Conservation (phyloP, 2,329 filamentous ascomycete genomes). For the Monosporascus sp. region DNA sequence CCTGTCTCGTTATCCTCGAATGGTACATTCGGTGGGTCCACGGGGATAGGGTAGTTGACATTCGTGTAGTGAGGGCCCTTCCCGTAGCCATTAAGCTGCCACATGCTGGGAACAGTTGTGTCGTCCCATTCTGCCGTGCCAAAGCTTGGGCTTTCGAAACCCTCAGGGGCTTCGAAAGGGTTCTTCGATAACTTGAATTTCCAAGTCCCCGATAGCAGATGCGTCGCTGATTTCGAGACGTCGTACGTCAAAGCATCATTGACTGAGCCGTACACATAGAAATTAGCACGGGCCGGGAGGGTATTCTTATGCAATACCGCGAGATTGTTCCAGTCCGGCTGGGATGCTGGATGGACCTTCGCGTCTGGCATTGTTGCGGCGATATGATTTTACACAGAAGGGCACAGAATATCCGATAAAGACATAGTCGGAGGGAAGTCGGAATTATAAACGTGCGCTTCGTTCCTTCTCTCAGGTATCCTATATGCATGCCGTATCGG, state of each 20-base stretch:
- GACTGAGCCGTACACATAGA: slow-evolving; percentile 45
- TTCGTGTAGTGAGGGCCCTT: slow-evolving; percentile 65
- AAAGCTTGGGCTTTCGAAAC: slow-evolving; percentile 25
- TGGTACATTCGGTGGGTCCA: slow-evolving; percentile 53
- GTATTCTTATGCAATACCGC: slow-evolving; percentile 52
- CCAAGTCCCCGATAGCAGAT: slow-evolving; percentile 44
- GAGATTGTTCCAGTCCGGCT: slow-evolving; percentile 57
- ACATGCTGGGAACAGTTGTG: slow-evolving; percentile 61
- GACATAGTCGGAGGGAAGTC: too few relatives aligned
- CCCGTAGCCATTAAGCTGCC: slow-evolving; percentile 66
- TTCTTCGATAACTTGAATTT: slow-evolving; percentile 37
- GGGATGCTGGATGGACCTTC: slow-evolving; percentile 12
- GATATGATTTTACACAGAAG: background rate
- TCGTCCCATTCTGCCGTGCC: slow-evolving; percentile 37
- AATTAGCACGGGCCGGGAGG: slow-evolving; percentile 48
- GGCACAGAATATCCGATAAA: background rate
- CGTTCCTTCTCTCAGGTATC: too few relatives aligned
- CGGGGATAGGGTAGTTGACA: slow-evolving; percentile 60
- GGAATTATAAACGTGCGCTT: too few relatives aligned
- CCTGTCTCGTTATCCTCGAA: slow-evolving; percentile 49
- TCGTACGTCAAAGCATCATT: slow-evolving; percentile 42
- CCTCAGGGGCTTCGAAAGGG: slow-evolving; percentile 32
- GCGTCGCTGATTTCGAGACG: slow-evolving; percentile 26
- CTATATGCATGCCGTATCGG: too few relatives aligned
- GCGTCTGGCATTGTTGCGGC: slow-evolving; percentile 8